phyloP scores from a whole-genome alignment of 139 green algal species.

The Chlamydomonas sp. region DNA sequence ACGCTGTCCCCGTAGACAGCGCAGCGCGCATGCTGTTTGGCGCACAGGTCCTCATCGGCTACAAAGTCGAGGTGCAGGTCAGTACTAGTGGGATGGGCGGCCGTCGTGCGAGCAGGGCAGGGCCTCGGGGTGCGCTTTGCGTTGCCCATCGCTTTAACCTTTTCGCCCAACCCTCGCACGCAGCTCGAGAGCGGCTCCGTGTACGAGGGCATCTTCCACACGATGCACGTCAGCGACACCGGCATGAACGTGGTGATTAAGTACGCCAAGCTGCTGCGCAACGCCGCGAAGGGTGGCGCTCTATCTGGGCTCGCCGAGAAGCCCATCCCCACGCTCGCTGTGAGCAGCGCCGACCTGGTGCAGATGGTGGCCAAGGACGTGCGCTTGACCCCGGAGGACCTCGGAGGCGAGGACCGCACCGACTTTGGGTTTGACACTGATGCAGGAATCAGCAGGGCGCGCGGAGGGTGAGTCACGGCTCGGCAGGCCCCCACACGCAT shows the following conservation, averaged over 20 bases:
- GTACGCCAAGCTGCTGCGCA: slow-evolving; percentile 38
- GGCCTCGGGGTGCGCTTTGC: too few species aligned
- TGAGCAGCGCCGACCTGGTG: slow-evolving; percentile 40
- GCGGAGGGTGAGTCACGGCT: slow-evolving; percentile 40
- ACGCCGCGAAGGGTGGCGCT: slow-evolving; percentile 11
- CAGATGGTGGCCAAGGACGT: slow-evolving; percentile 59
- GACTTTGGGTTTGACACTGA: slow-evolving; percentile 66
- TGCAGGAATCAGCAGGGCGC: slow-evolving; percentile 56
- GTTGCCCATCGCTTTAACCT: neutral
- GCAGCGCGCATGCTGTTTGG: too few species aligned
- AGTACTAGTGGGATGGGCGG: slow-evolving; percentile 10
- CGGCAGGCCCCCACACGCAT: neutral
- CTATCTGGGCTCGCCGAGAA: slow-evolving; percentile 33
- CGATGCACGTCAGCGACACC: slow-evolving; percentile 18
- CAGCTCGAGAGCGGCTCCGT: slow-evolving; percentile 34
- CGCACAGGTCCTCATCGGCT: slow-evolving; percentile 49
- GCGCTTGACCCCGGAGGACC: slow-evolving; percentile 38
- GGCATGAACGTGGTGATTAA: slow-evolving; percentile 44
- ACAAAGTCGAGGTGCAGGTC: slow-evolving; percentile 64
- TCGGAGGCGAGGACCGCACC: slow-evolving; percentile 19
- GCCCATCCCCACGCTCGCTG: slow-evolving; percentile 30
- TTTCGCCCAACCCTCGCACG: neutral
- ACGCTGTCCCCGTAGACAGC: too few species aligned
- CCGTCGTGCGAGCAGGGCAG: too few species aligned
- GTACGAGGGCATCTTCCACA: slow-evolving; percentile 69